Percentiles rank a stretch among this genome's conserved stretches.
These are phyloP conservation scores for Penicillium dipodomyicola DNA, from an alignment of 495 filamentous ascomycete genomes.

Conservation along the genomic window DNA sequence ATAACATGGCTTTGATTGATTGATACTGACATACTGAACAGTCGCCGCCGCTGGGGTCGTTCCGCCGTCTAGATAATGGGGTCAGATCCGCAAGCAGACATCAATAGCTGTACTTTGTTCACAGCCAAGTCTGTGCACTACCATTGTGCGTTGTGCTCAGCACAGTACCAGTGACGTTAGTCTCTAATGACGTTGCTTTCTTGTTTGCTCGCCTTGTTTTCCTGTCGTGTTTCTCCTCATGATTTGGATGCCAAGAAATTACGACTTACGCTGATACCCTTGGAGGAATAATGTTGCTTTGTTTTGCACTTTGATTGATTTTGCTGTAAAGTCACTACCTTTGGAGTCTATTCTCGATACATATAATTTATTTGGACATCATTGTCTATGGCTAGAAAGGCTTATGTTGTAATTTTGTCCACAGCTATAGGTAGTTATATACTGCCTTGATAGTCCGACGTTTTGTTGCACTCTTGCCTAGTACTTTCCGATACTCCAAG, in stretches of 20 bases:
- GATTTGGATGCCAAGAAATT: slow-evolving; percentile 22
- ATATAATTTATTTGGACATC: background rate
- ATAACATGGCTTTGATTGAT: background rate
- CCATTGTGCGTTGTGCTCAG: too few species aligned
- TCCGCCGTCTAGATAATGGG: slow-evolving; percentile 8
- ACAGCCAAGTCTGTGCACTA: background rate
- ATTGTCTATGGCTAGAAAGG: background rate
- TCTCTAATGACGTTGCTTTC: slow-evolving; percentile 13
- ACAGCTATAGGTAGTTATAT: background rate
- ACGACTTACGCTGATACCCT: slow-evolving; percentile 35
- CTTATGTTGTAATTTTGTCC: background rate
- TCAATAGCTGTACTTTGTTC: too few species aligned
- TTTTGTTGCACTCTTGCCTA: background rate
- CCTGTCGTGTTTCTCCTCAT: slow-evolving; percentile 23
- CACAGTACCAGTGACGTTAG: background rate
- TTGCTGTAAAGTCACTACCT: slow-evolving; percentile 14
- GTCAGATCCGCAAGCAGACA: background rate
- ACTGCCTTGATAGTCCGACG: background rate
- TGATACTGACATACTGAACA: slow-evolving; percentile 10
- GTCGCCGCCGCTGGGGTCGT: slow-evolving; percentile 25
- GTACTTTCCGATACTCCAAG: background rate
- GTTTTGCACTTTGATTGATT: slow-evolving; percentile 11
- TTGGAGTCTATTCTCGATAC: background rate
- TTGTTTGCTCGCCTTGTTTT: slow-evolving; percentile 6
- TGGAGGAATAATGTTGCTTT: slow-evolving; percentile 19